Base-by-base conservation (phyloP, 257 asterid genomes). In the Handroanthus guayacan region DNA sequence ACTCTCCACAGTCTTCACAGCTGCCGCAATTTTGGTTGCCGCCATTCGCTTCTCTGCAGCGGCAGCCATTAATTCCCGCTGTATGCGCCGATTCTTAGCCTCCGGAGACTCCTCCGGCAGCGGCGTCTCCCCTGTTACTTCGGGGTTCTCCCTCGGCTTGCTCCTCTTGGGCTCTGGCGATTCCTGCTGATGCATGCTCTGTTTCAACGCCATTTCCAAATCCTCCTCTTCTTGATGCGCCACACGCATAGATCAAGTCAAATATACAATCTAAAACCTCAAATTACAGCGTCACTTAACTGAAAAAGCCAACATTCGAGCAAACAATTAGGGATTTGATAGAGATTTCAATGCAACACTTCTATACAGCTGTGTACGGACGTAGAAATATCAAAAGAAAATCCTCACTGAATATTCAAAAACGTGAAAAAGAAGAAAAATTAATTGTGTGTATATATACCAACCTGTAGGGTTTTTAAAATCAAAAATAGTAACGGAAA, bases 81-180 rank as follows among this genome's bases (percentile, higher is more conserved):
- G 97, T 36, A 61, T 63, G 54, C 87, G 77, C 13, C 97, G 83
- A 72, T 78, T 81, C 71, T 77, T 80, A 77, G 39, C 84, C 84
- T 89, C 97, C 43, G 81, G 84, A 11, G 90, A 82, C 82, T 87
- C 94, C 79, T 76, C 91, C 78, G 47, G 18, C 66, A 17, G 56
- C 68, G 69, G 8, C 76, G 34, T 72, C 25, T 79, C 90, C 56
- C 69, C 88, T 34, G 36, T 87, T 18, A 44, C 81, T 18, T 63
- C 89, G 18, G 79, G 73, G 63, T 74, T 79, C 75, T 90, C 97
- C 80, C 86, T 83, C 12, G 97, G 88, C 77, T 87, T 93, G 82
- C 99, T 92, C 89, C 99, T 79, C 89, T 95, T 95, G 39, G 96
- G 93, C 86, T 91, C 99, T 41, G 98, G 99, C 16, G 98, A 86